Evolutionary conservation across 768 basidiomycete genomes (phyloP).

Genomic region (Arthromyces matolae): DNA sequence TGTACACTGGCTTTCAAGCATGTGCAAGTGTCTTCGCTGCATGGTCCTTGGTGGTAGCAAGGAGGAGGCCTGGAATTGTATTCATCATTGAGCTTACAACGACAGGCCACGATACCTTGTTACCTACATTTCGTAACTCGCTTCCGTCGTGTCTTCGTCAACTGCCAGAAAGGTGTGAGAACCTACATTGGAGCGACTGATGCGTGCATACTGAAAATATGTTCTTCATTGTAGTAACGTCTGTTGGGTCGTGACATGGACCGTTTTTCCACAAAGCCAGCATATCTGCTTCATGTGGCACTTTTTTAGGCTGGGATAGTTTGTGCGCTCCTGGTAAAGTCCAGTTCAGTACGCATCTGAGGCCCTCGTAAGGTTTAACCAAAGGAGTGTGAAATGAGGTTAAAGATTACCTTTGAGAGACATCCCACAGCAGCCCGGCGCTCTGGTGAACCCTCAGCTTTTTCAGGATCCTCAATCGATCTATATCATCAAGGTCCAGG

Average conservation of each 20-base stretch:
- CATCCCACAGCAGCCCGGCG: conserved; percentile 41
- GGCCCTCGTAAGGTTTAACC: background rate
- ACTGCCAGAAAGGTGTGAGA: no score
- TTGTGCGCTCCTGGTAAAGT: conserved; percentile 16
- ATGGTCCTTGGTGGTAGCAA: conserved; percentile 48
- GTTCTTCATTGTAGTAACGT: no score
- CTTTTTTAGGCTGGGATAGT: conserved; percentile 9
- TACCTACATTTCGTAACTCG: conserved; percentile 6
- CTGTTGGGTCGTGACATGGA: no score
- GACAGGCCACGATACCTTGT: background rate
- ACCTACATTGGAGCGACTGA: no score
- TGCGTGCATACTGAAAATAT: background rate
- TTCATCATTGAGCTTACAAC: background rate
- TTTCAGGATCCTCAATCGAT: conserved; percentile 27
- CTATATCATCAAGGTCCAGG: conserved; percentile 33
- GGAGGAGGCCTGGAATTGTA: conserved; percentile 25
- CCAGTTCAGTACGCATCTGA: conserved; percentile 39
- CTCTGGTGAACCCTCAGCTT: conserved; percentile 18
- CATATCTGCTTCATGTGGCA: conserved; percentile 26
- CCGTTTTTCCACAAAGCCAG: no score
- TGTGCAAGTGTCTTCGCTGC: conserved; percentile 35
- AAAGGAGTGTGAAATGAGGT: background rate
- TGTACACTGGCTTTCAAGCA: conserved; percentile 37
- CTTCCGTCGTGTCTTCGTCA: background rate
- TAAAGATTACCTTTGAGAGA: conserved; percentile 37